Conservation (phyloP, 306 rosid genomes). For the Castanea crenata region DNA sequence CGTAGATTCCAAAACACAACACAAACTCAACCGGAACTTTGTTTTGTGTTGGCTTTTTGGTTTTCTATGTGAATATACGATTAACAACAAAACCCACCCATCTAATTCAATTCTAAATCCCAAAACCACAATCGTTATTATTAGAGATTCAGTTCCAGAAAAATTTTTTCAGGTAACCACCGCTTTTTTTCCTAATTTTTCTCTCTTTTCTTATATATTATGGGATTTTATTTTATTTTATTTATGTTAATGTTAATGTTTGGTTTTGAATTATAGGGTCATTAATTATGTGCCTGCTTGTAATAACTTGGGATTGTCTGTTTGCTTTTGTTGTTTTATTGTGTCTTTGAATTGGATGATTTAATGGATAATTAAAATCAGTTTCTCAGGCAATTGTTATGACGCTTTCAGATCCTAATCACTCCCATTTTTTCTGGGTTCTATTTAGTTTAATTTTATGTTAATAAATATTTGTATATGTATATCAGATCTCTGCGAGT, state of each 20-base stretch:
- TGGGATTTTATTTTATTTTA: not conserved
- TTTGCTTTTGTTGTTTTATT: not conserved
- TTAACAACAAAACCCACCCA: not conserved
- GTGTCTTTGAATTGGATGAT: not conserved
- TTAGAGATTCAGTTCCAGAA: not conserved
- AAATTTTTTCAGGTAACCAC: not conserved
- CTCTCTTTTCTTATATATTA: not conserved
- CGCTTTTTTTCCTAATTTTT: not conserved
- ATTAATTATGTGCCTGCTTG: not conserved
- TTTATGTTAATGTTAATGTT: not conserved
- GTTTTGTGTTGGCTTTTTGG: not conserved
- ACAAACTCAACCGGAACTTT: not conserved
- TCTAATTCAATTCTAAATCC: not conserved
- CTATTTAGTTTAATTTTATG: not conserved
- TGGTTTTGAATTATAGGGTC: not conserved
- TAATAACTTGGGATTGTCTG: not conserved
- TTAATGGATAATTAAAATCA: not conserved
- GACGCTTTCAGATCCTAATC: slow-evolving; percentile 3
- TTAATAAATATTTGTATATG: not conserved
- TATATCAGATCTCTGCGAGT: not conserved
- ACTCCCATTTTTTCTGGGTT: not conserved
- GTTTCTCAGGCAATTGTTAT: not conserved
- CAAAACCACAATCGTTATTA: not conserved
- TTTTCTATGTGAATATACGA: too few relatives aligned
- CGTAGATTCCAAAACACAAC: not conserved